Base-by-base conservation (phyloP, 495 filamentous ascomycete species). In the Aspergillus haitiensis region DNA sequence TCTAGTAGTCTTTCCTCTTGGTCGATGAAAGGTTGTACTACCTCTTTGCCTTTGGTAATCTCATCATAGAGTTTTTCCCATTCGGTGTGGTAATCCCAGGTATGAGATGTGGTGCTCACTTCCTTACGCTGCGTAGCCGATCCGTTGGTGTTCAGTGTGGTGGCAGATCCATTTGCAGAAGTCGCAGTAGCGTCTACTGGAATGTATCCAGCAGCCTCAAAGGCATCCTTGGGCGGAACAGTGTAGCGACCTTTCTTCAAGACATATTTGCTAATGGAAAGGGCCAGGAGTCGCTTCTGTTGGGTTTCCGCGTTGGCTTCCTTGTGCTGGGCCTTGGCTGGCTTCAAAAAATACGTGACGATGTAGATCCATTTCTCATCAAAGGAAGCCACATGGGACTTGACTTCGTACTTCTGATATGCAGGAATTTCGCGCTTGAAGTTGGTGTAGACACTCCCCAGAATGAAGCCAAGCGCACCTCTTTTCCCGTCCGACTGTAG, bases 211-310 rank as follows among this genome's bases (percentile, higher is more conserved):
- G 81, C 82, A 36, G 86, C 83, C 53, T 79, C 70, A 13, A 95
- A 78, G 6, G 89, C 78, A 15, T 86, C 71, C 65, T 89, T 88
- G 3, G 92, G 89, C 46, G 88, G 84, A 5, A 95, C 81, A 8
- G 92, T 96, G 55, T 88, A 76, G 13, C 92, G 75, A 0, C 90
- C 91, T 61, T 87, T 80, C 77, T 95, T 95, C 64, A 90, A 84
- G 3, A 92, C 90, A 65, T 91, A 93, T 70, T 91, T 89, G 55
- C 83, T 85, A 18, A 95, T 69, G 5, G 83, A 85, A 6, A 85
- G 86, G 3, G 91, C 91, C 53, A 83, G 84, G 34, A 93, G 78
- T 32, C 54, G 33, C 60, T 63, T 63, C 53, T 56, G 33, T 34
- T 48, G 36, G 36, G 71, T 68, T 52, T 83, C 78, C 40, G 67